These are phyloP conservation scores for Trichophyton equinum DNA, from an alignment of 2,329 filamentous ascomycete species.

Conservation along the genomic window DNA sequence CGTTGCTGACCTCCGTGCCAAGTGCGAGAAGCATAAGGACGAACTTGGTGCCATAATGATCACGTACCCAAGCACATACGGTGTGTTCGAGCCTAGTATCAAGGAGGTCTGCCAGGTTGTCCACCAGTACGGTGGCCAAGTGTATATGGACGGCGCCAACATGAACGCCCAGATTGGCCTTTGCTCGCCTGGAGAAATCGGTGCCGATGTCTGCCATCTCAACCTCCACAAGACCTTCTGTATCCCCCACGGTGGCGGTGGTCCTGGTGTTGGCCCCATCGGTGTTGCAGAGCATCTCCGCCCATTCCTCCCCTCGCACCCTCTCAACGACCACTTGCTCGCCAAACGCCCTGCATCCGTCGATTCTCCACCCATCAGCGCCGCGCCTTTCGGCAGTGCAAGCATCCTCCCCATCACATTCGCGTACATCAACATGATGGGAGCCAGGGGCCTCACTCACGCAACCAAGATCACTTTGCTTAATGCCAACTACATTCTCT, in stretches of 20 bases:
- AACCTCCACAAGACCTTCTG: conserved; percentile 99
- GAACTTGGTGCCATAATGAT: conserved; percentile 91
- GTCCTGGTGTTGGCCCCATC: conserved; percentile 86
- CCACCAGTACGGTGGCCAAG: conserved; percentile 76
- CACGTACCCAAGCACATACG: conserved; percentile 89
- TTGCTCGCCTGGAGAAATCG: conserved; percentile 87
- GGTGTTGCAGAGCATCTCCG: conserved; percentile 74
- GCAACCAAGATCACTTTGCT: conserved; percentile 87
- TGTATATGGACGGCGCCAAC: conserved; percentile 98
- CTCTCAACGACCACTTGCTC: conserved; percentile 40
- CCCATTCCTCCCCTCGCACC: conserved; percentile 62
- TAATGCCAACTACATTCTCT: conserved; percentile 93
- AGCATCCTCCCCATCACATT: conserved; percentile 90
- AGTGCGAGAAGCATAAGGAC: conserved; percentile 76
- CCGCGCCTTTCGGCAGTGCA: conserved; percentile 74
- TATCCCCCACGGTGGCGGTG: conserved; percentile 89
- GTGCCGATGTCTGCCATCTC: conserved; percentile 90
- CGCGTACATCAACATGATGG: conserved; percentile 95
- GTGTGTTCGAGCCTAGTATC: conserved; percentile 83
- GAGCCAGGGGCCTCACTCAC: conserved; percentile 64
- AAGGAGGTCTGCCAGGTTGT: conserved; percentile 77
- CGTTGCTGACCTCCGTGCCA: conserved; percentile 68
- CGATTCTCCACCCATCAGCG: conserved; percentile 56
- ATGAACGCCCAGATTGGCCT: conserved; percentile 97
- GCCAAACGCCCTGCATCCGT: conserved; percentile 24